Conservation (phyloP, 352 stramenopile genomes). For the Phytophthora sp. region DNA sequence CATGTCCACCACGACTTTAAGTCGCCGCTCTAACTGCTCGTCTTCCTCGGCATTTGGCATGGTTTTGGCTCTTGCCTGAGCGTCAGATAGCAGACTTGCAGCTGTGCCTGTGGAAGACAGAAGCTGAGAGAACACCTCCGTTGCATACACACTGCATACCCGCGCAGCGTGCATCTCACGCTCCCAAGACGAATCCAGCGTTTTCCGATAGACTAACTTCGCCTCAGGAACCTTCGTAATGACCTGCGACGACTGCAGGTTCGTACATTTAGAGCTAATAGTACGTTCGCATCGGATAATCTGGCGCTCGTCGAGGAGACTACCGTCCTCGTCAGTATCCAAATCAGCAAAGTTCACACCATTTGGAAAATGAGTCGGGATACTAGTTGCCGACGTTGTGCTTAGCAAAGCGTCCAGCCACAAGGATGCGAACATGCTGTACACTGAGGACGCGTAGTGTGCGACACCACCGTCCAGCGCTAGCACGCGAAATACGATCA, state of each 20-base stretch:
- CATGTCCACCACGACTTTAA: conserved; percentile 70
- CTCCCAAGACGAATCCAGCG: conserved; percentile 72
- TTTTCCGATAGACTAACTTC: conserved; percentile 71
- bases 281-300: conserved; percentile 77
- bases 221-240: conserved; percentile 66
- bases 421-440: conserved; percentile 65
- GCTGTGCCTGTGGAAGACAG: conserved; percentile 30
- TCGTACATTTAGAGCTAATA: conserved; percentile 85
- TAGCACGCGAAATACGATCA: conserved; percentile 58
- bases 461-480: conserved; percentile 63
- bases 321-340: conserved; percentile 4
- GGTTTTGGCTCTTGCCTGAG: not conserved
- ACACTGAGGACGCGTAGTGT: conserved; percentile 73
- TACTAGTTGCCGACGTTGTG: conserved; percentile 63
- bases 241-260: conserved; percentile 76
- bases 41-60: conserved; percentile 25
- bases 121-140: conserved; percentile 56
- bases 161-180: conserved; percentile 69
- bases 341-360: conserved; percentile 35
- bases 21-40: conserved; percentile 48
- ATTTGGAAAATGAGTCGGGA: conserved; percentile 77
- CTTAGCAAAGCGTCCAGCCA: conserved; percentile 75
- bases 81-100: conserved; percentile 12
- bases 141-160: conserved; percentile 63
- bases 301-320: conserved; percentile 34